Evolutionary conservation across 495 filamentous ascomycete genomes (phyloP).

Genomic region (Penicillium diatomitis): DNA sequence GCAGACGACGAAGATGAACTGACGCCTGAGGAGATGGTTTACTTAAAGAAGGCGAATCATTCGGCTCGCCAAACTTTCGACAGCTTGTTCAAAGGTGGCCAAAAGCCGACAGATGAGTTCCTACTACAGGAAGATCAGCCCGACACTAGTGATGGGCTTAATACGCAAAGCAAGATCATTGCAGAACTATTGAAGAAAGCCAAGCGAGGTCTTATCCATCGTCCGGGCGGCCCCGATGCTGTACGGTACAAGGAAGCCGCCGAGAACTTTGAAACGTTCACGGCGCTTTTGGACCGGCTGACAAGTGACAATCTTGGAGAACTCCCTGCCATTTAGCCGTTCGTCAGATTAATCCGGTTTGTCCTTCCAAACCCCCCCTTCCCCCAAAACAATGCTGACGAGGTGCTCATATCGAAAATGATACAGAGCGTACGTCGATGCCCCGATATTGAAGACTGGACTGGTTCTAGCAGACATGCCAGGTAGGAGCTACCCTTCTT

Average conservation of each 20-base stretch:
- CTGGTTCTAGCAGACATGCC: conserved; percentile 26
- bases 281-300: conserved; percentile 11
- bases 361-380: neutral
- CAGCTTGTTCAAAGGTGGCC: neutral
- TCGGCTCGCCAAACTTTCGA: neutral
- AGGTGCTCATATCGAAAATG: neutral
- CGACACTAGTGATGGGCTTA: neutral
- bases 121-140: neutral
- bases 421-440: conserved; percentile 22
- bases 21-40: neutral
- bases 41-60: neutral
- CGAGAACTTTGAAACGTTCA: conserved; percentile 10
- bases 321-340: conserved; percentile 21
- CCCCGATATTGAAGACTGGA: conserved; percentile 17
- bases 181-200: neutral
- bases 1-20: neutral
- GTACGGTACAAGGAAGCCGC: neutral
- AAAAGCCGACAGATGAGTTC: neutral
- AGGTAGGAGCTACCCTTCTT: conserved; percentile 11
- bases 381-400: neutral
- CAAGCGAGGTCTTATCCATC: neutral
- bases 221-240: neutral
- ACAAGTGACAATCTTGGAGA: conserved; percentile 1
- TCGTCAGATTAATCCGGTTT: conserved; percentile 25
- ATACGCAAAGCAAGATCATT: neutral